These are phyloP conservation scores for Phaffia australis DNA, from an alignment of 768 basidiomycete species.

Conservation along the genomic window DNA sequence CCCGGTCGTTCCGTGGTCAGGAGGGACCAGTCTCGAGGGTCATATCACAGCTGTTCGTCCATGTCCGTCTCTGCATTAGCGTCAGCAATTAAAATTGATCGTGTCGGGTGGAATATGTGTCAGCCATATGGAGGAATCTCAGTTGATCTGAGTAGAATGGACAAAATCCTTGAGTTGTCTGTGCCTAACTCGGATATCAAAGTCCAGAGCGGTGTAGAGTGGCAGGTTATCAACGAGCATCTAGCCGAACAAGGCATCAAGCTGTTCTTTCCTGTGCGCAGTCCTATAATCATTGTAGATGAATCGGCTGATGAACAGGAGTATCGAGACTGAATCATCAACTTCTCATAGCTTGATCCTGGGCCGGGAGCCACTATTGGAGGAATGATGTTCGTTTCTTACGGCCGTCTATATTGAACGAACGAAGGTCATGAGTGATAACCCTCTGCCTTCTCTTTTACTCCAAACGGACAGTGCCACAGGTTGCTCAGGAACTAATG, in stretches of 20 bases:
- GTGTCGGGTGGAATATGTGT: constrained; percentile 24
- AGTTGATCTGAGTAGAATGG: constrained; percentile 67
- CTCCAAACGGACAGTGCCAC: constrained; percentile 55
- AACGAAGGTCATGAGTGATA: not conserved
- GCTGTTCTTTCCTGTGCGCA: constrained; percentile 67
- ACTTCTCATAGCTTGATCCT: constrained; percentile 34
- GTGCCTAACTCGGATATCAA: constrained; percentile 39
- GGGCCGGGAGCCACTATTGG: constrained; percentile 58
- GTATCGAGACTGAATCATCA: constrained; percentile 49
- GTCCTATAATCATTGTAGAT: constrained; percentile 9
- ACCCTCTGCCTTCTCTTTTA: not conserved
- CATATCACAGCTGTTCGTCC: constrained; percentile 62
- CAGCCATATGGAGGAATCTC: constrained; percentile 57
- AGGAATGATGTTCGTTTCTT: constrained; percentile 25
- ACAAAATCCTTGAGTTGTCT: constrained; percentile 62
- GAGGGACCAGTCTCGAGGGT: constrained; percentile 78
- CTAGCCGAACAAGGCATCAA: constrained; percentile 63
- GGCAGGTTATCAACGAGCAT: constrained; percentile 50
- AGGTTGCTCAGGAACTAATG: constrained; percentile 71
- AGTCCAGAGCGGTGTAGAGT: constrained; percentile 39
- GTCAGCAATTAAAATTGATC: not conserved
- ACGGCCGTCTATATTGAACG: not conserved
- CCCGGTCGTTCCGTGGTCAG: constrained; percentile 70
- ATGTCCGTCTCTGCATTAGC: not conserved
- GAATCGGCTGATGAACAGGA: constrained; percentile 41